Conservation (phyloP, 805 yeast species). For the Candida adriatica region DNA sequence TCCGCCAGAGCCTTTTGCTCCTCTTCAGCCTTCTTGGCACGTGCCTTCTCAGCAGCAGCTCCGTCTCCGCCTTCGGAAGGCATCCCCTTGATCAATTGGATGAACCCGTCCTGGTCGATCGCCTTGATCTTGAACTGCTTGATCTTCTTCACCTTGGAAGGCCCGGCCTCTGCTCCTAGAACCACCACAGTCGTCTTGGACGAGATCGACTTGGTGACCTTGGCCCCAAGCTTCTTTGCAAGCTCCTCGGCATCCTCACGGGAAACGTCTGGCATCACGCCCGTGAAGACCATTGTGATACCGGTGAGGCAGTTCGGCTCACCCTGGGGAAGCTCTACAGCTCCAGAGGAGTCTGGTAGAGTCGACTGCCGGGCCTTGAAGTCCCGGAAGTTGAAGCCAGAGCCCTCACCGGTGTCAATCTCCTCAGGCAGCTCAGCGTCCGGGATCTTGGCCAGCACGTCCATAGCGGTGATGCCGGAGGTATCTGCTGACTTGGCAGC, state of each 20-base stretch:
- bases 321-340: conserved; percentile 66
- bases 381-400: conserved; percentile 51
- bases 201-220: conserved; percentile 79
- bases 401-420: conserved; percentile 41
- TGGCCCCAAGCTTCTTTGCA: conserved; percentile 87
- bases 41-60: conserved; percentile 67
- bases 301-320: conserved; percentile 83
- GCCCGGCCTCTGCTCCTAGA: conserved; percentile 94
- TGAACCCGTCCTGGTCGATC: conserved; percentile 80
- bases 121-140: conserved; percentile 69
- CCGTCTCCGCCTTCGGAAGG: conserved; percentile 91
- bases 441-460: conserved; percentile 56
- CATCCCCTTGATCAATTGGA: conserved; percentile 65
- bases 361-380: conserved; percentile 41
- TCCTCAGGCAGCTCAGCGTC: conserved; percentile 59
- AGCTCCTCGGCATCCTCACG: conserved; percentile 68
- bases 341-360: conserved; percentile 27
- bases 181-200: conserved; percentile 85
- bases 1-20: conserved; percentile 49
- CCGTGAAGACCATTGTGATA: conserved; percentile 88
- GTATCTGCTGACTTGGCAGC: conserved; percentile 7
- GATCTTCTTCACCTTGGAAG: conserved; percentile 82
- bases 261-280: conserved; percentile 72
- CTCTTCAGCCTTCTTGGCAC: conserved; percentile 61
- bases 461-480: conserved; percentile 39